Evolutionary conservation across 75 land plant genomes (phyloP).

Genomic region (Cunninghamia lanceolata): DNA sequence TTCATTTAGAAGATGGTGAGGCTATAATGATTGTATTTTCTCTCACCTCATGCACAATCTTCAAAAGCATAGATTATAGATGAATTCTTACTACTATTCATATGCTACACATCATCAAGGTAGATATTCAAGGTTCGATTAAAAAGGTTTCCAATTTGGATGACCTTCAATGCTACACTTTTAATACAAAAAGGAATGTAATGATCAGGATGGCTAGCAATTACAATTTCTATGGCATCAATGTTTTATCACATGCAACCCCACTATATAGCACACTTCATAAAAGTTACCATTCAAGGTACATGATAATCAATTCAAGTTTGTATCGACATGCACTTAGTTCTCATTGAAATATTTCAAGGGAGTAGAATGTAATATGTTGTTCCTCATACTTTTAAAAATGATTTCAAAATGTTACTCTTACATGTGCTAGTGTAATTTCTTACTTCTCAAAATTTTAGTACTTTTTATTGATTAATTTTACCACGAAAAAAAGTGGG

Average conservation of each 20-base stretch:
- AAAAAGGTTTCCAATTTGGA: background rate
- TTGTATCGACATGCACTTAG: background rate
- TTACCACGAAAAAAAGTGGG: background rate
- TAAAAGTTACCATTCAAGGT: background rate
- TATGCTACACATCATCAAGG: background rate
- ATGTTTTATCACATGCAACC: background rate
- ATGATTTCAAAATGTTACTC: background rate
- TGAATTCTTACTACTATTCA: background rate
- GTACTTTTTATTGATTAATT: no score
- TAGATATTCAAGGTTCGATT: background rate
- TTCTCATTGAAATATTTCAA: no score
- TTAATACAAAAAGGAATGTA: background rate
- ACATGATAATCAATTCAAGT: no score
- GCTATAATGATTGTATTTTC: background rate
- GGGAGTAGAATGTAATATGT: background rate
- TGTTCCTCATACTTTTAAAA: background rate
- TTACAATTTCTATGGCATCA: background rate
- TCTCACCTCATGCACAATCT: background rate
- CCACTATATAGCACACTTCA: background rate
- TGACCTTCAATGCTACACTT: background rate
- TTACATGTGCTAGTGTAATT: background rate
- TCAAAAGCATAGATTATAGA: background rate
- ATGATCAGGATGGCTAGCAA: background rate
- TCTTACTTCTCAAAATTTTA: background rate
- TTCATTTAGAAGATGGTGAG: no score